These are phyloP conservation scores for Penicillium sp. DNA, from an alignment of 2,329 filamentous ascomycete genomes.

Conservation along the genomic window DNA sequence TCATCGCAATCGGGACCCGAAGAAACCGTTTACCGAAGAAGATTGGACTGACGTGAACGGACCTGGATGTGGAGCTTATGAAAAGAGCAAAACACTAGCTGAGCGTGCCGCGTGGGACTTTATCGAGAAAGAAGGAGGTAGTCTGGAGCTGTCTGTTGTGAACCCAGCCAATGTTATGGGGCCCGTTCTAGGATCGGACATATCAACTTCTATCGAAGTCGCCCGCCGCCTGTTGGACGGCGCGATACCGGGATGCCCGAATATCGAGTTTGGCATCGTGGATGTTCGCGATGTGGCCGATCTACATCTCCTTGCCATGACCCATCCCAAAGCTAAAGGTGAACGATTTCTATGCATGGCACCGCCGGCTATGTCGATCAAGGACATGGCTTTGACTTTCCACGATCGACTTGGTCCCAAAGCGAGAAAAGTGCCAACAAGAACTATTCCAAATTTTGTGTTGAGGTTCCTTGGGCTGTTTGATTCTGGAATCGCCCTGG, in stretches of 20 bases:
- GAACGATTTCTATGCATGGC: slow-evolving; percentile 19
- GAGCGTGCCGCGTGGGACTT: slow-evolving; percentile 17
- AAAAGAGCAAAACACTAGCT: slow-evolving; percentile 19
- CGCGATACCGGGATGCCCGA: slow-evolving; percentile 13
- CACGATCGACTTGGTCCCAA: slow-evolving; percentile 11
- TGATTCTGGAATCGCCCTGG: slow-evolving; percentile 14
- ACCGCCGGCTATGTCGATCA: slow-evolving; percentile 10
- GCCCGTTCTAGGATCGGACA: slow-evolving; percentile 11
- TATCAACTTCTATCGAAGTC: slow-evolving; percentile 16
- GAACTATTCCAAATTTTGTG: slow-evolving; percentile 13
- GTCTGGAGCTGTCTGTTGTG: slow-evolving; percentile 16
- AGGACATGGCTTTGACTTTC: slow-evolving; percentile 14
- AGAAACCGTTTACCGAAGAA: slow-evolving; percentile 12
- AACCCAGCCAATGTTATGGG: slow-evolving; percentile 15
- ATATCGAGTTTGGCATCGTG: slow-evolving; percentile 14
- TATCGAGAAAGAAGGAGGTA: slow-evolving; percentile 14
- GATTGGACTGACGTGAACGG: slow-evolving; percentile 11
- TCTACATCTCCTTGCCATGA: slow-evolving; percentile 18
- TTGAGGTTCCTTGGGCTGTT: slow-evolving; percentile 12
- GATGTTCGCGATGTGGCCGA: slow-evolving; percentile 22
- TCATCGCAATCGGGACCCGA: not conserved
- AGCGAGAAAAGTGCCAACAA: slow-evolving; percentile 14
- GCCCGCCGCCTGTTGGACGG: slow-evolving; percentile 13
- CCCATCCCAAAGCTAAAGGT: slow-evolving; percentile 13
- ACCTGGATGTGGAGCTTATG: slow-evolving; percentile 9